Evolutionary conservation across 2,329 filamentous ascomycete genomes (phyloP), one percentile per base, ranked within the genome.

Genomic region (Calonectria hawksworthii): DNA sequence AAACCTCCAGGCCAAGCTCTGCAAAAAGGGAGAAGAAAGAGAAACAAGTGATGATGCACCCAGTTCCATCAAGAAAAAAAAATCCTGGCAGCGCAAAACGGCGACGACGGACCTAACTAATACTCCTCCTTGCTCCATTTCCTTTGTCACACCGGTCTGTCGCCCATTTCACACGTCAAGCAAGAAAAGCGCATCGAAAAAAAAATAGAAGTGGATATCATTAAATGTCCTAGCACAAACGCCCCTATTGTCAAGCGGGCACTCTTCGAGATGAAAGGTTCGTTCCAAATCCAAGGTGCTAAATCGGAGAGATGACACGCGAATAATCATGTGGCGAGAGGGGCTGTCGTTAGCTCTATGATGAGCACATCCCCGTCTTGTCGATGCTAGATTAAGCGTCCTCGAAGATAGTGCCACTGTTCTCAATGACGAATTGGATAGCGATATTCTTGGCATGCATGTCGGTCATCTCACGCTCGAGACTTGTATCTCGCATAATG

Each of bases 391-490:
- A 61, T 68, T 75, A 81, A 59, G 76, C 80, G 41, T 91, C 90
- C 72, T 88, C 87, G 83, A 98, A 99, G 75, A 98, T 94, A 79
- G 90, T 91, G 81, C 95, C 91, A 83, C 94, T 96, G 84, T 98
- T 94, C 84, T 99, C 96, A 78, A 99, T 94, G 82, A 99, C 89
- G 81, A 97, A 98, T 86, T 98, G 96, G 78, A 99, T 93, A 8
- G 95, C 95, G 77, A 94, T 90, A 80, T 98, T 98, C 90, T 99
- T 98, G 80, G 93, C 91, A 83, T 97, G 94, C 89, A 98, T 98
- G 83, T 99, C 97, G 36, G 93, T 96, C 93, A 99, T 98, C 85
- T 99, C 97, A 75, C 96, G 93, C 84, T 98, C 95, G 75, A 99
- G 91, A 81, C 94, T 96, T 83, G 93, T 90, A 72, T 98, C 96